Evolutionary conservation across 2,329 filamentous ascomycete genomes (phyloP).

Genomic region (Diaporthe longicolla): DNA sequence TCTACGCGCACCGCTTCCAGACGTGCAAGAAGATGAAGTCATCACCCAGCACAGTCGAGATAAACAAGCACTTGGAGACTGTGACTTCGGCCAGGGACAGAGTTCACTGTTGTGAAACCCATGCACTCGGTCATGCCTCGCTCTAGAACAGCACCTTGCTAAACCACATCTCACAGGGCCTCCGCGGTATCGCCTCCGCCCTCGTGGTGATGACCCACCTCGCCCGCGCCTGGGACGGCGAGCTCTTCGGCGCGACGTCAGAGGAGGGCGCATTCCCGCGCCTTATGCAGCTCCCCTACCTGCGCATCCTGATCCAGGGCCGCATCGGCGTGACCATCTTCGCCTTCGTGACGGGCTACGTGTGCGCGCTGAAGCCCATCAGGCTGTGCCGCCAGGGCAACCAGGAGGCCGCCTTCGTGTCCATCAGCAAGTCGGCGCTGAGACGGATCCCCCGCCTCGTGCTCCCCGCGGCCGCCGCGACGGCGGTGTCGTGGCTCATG

Average conservation of each 20-base stretch:
- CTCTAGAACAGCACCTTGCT: not conserved
- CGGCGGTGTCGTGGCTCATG: conserved; percentile 66
- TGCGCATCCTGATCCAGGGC: conserved; percentile 72
- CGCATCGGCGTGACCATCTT: conserved; percentile 77
- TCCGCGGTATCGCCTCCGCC: conserved; percentile 68
- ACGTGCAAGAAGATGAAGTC: not conserved
- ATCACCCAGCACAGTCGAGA: not conserved
- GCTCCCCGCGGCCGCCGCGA: conserved; percentile 69
- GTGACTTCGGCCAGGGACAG: not conserved
- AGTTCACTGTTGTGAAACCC: not conserved
- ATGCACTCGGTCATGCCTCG: not conserved
- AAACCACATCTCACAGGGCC: conserved; percentile 57
- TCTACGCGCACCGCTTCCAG: not conserved
- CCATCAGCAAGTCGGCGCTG: conserved; percentile 70
- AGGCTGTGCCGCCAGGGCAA: conserved; percentile 67
- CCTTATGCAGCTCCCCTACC: conserved; percentile 70
- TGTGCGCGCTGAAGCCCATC: conserved; percentile 74
- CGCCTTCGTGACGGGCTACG: conserved; percentile 75
- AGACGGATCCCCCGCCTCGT: conserved; percentile 71
- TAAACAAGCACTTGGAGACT: conserved; percentile 16
- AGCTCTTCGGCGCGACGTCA: conserved; percentile 63
- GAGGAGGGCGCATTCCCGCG: conserved; percentile 60
- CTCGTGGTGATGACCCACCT: conserved; percentile 70
- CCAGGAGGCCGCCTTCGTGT: conserved; percentile 65
- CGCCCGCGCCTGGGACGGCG: conserved; percentile 64